phyloP scores from a whole-genome alignment of 176 grass and related monocot species.

The Poa pratensis region DNA sequence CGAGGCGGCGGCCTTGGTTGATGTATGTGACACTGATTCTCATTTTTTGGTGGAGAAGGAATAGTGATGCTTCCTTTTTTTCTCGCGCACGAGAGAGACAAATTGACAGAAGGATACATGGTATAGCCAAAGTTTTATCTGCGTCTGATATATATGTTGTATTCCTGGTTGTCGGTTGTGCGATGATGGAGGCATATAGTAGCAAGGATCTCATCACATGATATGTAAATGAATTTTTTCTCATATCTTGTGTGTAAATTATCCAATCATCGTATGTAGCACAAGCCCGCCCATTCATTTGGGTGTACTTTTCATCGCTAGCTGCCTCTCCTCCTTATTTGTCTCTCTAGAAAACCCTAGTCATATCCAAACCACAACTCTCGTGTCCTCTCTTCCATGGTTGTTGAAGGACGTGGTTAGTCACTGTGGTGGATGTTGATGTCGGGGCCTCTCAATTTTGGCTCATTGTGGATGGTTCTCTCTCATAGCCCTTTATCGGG shows the following conservation, averaged over 20 bases:
- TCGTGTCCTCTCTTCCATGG: background rate
- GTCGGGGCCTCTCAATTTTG: background rate
- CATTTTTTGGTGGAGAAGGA: background rate
- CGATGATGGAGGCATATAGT: no score
- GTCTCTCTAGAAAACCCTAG: background rate
- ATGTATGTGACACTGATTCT: background rate
- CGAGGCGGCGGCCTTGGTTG: fast-evolving
- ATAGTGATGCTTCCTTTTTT: background rate
- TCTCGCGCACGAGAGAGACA: background rate
- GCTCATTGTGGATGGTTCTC: background rate
- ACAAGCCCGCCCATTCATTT: no score
- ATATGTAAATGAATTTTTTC: no score
- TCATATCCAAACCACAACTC: background rate
- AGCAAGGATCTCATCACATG: no score
- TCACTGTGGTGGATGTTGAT: background rate
- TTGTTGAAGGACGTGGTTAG: background rate
- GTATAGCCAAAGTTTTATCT: background rate
- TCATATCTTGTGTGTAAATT: no score
- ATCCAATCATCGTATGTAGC: no score
- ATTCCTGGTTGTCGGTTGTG: background rate
- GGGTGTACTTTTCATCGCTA: no score
- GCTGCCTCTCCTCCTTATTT: background rate
- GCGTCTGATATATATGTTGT: background rate
- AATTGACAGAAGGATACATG: background rate
- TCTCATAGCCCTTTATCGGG: no score